Evolutionary conservation across 2,329 filamentous ascomycete species (phyloP), one percentile per base, ranked within the genome.

Genomic region (Alternaria consortialis): DNA sequence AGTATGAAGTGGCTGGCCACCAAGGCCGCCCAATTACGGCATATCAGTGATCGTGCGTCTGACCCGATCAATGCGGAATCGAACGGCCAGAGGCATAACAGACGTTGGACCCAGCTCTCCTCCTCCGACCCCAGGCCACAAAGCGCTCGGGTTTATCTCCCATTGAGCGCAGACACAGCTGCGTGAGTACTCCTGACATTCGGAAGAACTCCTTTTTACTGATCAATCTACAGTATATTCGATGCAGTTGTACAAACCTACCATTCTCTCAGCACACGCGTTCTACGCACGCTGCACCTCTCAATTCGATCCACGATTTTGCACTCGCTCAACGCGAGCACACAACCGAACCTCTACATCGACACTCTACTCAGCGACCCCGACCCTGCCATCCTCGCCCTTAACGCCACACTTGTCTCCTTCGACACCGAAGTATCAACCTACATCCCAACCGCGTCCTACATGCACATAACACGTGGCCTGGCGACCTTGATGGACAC

Each of bases 1-100:
- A 97, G 94, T 82, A 97, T 98, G 93, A 95, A 96, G 83, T 99
- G 95, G 95, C 87, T 99, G 36, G 89, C 91, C 20, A 90, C 90
- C 69, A 95, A 94, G 80, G 88, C 97, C 42, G 83, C 85, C n/a
- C 85, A 91, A 58, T 84, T 99, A 54, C 88, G 95, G 42, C 90
- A 94, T 73, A 93, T 97, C 71, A 94, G 92, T 20, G 84, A 86
- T 53, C 88, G 90, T 62, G 88, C 91, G 46, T 86, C 87, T 37
- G 88, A 93, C 77, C 88, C 88, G 32, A 86, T 65, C 80, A 84
- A 42, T 9, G 84, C 77, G 53, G 77, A 79, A 29, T 69, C 75
- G 27, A 80, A 74, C 56, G 79, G 73, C 27, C 77, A 75, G 58
- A 79, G 84, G 31, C 87, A 90, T 60, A 89, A 86, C 67, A 88